These are phyloP conservation scores for Lactifluus echinatus DNA, from an alignment of 768 basidiomycete genomes.

Conservation along the genomic window DNA sequence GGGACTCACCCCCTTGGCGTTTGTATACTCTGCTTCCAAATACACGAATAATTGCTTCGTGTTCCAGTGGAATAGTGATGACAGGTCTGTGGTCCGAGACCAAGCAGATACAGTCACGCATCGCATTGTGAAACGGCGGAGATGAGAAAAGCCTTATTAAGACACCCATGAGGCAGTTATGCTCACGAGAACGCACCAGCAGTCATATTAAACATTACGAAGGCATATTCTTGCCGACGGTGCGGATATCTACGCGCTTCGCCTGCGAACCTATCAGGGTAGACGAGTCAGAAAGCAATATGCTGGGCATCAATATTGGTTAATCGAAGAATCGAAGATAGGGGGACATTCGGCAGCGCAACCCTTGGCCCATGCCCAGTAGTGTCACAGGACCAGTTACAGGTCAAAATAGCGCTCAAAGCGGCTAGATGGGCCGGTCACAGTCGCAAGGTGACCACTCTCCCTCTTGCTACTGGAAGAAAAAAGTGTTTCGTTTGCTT, in stretches of 20 bases:
- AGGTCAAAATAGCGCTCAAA: too few relatives aligned
- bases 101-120: neutral
- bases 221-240: constrained; percentile 66
- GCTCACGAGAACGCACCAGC: constrained; percentile 46
- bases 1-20: constrained; percentile 55
- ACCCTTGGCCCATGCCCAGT: constrained; percentile 5
- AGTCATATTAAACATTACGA: constrained; percentile 72
- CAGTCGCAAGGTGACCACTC: neutral
- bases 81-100: constrained; percentile 47
- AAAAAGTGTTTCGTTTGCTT: constrained; percentile 23
- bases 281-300: neutral
- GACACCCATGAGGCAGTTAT: neutral
- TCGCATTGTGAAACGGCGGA: neutral
- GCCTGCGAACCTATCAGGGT: constrained; percentile 16
- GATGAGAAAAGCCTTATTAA: neutral
- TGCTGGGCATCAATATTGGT: neutral
- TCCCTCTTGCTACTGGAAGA: neutral
- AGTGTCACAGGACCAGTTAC: neutral
- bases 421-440: too few relatives aligned
- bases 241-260: constrained; percentile 40
- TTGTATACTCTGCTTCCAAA: constrained; percentile 76
- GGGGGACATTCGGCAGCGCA: neutral
- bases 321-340: constrained; percentile 3
- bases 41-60: constrained; percentile 93
- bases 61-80: constrained; percentile 88